Evolutionary conservation across 129 eudicot species (phyloP).

Genomic region (Escallonia herrerae): DNA sequence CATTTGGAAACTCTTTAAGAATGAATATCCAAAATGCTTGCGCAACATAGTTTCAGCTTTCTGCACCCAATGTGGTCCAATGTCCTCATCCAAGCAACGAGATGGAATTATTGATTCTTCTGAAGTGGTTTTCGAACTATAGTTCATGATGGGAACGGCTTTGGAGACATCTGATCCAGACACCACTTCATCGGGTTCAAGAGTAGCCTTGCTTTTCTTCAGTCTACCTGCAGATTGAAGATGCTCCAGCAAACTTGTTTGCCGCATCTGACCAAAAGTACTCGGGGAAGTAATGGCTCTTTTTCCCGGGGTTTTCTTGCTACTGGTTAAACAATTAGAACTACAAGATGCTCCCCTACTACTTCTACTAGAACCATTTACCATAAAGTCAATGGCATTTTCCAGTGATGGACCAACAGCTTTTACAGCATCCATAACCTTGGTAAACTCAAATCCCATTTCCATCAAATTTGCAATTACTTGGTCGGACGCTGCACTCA

Average conservation of each 20-base stretch:
- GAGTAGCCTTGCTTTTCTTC: conserved; percentile 27
- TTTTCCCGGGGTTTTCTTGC: conserved; percentile 26
- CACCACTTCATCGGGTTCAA: conserved; percentile 9
- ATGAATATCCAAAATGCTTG: conserved; percentile 57
- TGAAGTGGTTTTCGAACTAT: background rate
- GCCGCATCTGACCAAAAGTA: conserved; percentile 40
- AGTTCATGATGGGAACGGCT: conserved; percentile 5
- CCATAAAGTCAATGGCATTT: conserved; percentile 52
- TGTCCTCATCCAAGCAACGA: conserved; percentile 23
- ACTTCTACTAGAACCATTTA: conserved; percentile 20
- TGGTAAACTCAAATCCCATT: conserved; percentile 67
- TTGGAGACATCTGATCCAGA: conserved; percentile 12
- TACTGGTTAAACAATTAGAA: conserved; percentile 8
- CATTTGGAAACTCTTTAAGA: conserved; percentile 67
- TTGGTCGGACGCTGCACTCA: conserved; percentile 30
- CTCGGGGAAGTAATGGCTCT: conserved; percentile 18
- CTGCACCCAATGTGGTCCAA: conserved; percentile 58
- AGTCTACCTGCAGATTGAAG: conserved; percentile 28
- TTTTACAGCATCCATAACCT: conserved; percentile 46
- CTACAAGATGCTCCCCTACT: conserved; percentile 17
- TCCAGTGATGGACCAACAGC: conserved; percentile 65
- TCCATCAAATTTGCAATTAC: conserved; percentile 52
- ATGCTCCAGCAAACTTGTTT: conserved; percentile 51
- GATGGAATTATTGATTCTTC: conserved; percentile 4
- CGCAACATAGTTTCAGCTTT: conserved; percentile 43